Evolutionary conservation across 306 rosid genomes (phyloP).

Genomic region (Inga laurina): DNA sequence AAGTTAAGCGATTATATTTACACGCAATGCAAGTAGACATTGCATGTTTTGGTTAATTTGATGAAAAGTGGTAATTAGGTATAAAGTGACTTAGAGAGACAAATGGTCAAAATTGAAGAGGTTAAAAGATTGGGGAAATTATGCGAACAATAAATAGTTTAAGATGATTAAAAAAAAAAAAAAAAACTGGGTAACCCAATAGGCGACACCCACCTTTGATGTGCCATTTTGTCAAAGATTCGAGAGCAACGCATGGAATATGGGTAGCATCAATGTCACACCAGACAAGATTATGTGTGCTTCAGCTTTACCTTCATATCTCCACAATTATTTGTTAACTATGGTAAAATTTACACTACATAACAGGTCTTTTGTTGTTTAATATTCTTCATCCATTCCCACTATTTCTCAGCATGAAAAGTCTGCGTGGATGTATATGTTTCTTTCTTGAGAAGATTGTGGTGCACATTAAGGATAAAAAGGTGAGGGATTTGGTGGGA

Average conservation of each 20-base stretch:
- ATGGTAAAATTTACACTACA: neutral
- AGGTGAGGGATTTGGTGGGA: neutral
- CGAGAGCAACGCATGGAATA: constrained; percentile 44
- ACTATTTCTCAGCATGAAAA: constrained; percentile 31
- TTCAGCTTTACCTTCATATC: constrained; percentile 40
- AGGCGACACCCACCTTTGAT: constrained; percentile 31
- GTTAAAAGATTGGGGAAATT: constrained; percentile 31
- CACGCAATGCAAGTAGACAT: neutral
- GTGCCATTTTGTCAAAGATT: constrained; percentile 59
- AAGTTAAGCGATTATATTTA: neutral
- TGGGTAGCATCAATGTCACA: constrained; percentile 43
- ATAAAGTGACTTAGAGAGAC: constrained; percentile 9
- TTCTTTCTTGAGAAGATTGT: neutral
- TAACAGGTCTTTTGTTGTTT: neutral
- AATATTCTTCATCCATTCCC: neutral
- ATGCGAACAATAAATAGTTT: constrained; percentile 30
- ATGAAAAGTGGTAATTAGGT: neutral
- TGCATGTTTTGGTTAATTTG: neutral
- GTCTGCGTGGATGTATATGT: neutral
- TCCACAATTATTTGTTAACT: constrained; percentile 24
- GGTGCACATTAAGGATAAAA: neutral
- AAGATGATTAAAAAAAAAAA: neutral
- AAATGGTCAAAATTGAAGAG: constrained; percentile 37
- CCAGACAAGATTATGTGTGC: constrained; percentile 37
- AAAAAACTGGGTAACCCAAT: constrained; percentile 34